These are phyloP conservation scores for Backusella australiensis DNA, from an alignment of 192 early-diverging fungal species.

Conservation along the genomic window DNA sequence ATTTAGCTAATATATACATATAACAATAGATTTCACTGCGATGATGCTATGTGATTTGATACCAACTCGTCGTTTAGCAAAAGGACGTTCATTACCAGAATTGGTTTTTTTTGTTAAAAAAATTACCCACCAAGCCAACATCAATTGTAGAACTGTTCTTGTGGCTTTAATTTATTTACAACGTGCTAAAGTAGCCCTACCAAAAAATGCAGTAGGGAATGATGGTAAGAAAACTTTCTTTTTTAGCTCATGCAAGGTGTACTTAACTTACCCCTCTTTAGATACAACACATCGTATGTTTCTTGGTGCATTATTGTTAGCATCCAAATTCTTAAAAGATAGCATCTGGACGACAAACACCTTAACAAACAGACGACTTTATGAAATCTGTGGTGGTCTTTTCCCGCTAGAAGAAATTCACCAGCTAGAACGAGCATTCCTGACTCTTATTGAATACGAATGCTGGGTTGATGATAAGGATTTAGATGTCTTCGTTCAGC, in stretches of 20 bases:
- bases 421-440: constrained; percentile 24
- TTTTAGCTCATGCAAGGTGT: not conserved
- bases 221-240: constrained; percentile 18
- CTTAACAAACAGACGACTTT: constrained; percentile 27
- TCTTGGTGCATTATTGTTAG: constrained; percentile 28
- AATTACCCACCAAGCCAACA: constrained; percentile 19
- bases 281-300: constrained; percentile 35
- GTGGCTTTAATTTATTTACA: constrained; percentile 33
- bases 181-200: constrained; percentile 25
- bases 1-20: not conserved
- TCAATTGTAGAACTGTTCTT: constrained; percentile 23
- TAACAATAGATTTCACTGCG: constrained; percentile 29
- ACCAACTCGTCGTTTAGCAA: constrained; percentile 7
- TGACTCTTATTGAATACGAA: constrained; percentile 26
- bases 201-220: constrained; percentile 26
- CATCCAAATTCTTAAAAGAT: constrained; percentile 28
- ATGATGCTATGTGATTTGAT: constrained; percentile 33
- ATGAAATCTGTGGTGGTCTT: constrained; percentile 30
- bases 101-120: constrained; percentile 38
- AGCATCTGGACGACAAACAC: not conserved
- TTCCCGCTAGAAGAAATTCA: constrained; percentile 27
- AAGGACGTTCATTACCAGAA: constrained; percentile 32
- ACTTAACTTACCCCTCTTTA: not conserved
- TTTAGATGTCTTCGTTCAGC: constrained; percentile 12
- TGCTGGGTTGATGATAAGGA: constrained; percentile 24